Evolutionary conservation across 2,329 filamentous ascomycete species (phyloP).

Genomic region (Colletotrichum cereale): DNA sequence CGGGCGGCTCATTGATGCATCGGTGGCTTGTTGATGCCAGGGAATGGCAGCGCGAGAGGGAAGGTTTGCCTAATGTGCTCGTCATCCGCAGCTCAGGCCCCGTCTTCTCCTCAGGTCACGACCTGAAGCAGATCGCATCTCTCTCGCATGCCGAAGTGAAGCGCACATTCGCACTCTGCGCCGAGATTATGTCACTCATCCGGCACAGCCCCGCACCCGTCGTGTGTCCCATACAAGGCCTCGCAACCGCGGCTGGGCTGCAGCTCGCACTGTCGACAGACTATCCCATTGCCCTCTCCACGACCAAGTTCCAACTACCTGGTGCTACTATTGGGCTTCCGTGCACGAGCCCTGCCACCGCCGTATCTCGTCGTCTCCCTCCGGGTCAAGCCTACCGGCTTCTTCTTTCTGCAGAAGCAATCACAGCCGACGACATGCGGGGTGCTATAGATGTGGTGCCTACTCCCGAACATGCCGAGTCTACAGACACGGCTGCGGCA

Average conservation of each 20-base stretch:
- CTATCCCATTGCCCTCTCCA: conserved; percentile 44
- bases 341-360: conserved; percentile 48
- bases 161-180: conserved; percentile 47
- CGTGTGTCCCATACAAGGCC: conserved; percentile 48
- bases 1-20: conserved; percentile 19
- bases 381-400: conserved; percentile 46
- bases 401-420: conserved; percentile 47
- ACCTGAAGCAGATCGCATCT: conserved; percentile 46
- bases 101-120: conserved; percentile 50
- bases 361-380: conserved; percentile 45
- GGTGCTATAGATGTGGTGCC: conserved; percentile 46
- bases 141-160: conserved; percentile 32
- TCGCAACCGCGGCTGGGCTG: conserved; percentile 49
- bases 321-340: conserved; percentile 49
- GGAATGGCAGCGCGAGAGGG: conserved; percentile 44
- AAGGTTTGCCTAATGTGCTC: conserved; percentile 47
- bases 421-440: conserved; percentile 44
- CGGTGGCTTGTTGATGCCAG: conserved; percentile 47
- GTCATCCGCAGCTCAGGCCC: conserved; percentile 48
- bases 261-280: conserved; percentile 51
- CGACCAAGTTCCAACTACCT: conserved; percentile 46
- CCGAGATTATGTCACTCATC: conserved; percentile 49
- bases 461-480: conserved; percentile 38
- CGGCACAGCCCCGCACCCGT: conserved; percentile 48
- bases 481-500: conserved; percentile 40